Evolutionary conservation across 176 grass and related monocot genomes (phyloP), one percentile per base, ranked within the genome.

Genomic region (Hyparrhenia diplandra): DNA sequence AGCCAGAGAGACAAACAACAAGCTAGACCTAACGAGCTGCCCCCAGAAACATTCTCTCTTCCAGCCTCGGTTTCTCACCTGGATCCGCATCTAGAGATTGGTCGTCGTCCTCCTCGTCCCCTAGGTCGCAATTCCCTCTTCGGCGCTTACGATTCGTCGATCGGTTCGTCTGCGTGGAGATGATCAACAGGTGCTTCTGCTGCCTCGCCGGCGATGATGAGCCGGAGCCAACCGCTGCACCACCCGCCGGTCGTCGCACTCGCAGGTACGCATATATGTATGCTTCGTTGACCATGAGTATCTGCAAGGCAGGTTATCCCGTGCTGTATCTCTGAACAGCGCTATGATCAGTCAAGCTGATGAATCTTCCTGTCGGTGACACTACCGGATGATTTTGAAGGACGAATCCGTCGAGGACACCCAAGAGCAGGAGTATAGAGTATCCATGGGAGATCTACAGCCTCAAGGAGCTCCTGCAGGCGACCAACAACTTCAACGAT

Each of bases 391-490:
- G 30, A 27, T 23, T 34, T 17, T 32, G 32, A 57, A 76, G 65
- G 16, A 36, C 71, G 1, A 64, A 55, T 45, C 32, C 28, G 57
- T 76, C 82, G 54, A 89, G 82, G 77, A 35, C 54, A 23, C 45
- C 83, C 28, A 89, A 72, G 73, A 86, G 16, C 40, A 73, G 72
- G 47, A 88, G 58, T 39, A n/a, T 57, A n/a, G 93, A 92, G n/a
- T 92, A 84, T 60, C 89, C 93, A 2, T 92, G 93, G 93, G 90
- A 92, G 60, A 83, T 65, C 75, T 95, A 88, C 93, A 90, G 79
- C 46, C 79, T 95, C 63, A 90, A 86, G 80, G 90, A 90, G 40
- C 85, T 95, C 29, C 24, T 89, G 35, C 89, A 90, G 18, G 87
- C 89, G 9, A 95, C 84, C 24, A 89, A 74, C 85, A 92, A 94